Evolutionary conservation across 2,329 filamentous ascomycete genomes (phyloP), one percentile per base, ranked within the genome.

Genomic region (Tolypocladium tropicale): DNA sequence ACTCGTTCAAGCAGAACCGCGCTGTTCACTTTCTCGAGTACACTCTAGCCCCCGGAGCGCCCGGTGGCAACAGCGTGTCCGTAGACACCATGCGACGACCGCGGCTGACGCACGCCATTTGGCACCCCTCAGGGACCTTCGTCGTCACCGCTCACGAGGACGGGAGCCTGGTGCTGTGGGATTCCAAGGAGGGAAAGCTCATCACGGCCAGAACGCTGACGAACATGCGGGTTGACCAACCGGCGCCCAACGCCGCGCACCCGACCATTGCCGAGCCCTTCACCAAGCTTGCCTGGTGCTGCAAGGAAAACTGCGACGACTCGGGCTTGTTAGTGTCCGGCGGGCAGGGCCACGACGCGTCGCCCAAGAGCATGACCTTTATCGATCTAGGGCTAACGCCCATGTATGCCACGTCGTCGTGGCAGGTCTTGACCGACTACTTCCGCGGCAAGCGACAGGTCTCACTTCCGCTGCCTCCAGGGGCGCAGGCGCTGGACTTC

Each of bases 81-180:
- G 72, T 83, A 37, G 82, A 85, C 56, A 79, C 79, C 16, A 68
- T 81, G 57, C 83, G 92, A 53, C 83, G 79, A 63, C 94, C 93
- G 16, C 82, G 80, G 57, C 72, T 97, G 59, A 90, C 86, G 1
- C 89, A 95, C 63, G 92, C 90, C 1, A 70, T 93, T 18, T 99
- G 93, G 92, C 94, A 99, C 73, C 94, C 94, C 0, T 95, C 90
- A 1, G 94, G 92, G 0, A 95, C 90, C 0, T 96, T 96, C 65
- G 75, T 96, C 39, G 68, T 94, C 61, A 95, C 90, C 0, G 89
- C 86, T 1, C 89, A 96, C 66, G 91, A 96, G 56, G 94, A 99
- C 68, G 87, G 88, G 36, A 96, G 90, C 63, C 75, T 99, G 51
- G 93, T 95, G 0, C 88, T 97, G 62, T 99, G 93, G 92, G 94